These are phyloP conservation scores for Solidago caesia DNA, from an alignment of 129 eudicot species.

Conservation along the genomic window DNA sequence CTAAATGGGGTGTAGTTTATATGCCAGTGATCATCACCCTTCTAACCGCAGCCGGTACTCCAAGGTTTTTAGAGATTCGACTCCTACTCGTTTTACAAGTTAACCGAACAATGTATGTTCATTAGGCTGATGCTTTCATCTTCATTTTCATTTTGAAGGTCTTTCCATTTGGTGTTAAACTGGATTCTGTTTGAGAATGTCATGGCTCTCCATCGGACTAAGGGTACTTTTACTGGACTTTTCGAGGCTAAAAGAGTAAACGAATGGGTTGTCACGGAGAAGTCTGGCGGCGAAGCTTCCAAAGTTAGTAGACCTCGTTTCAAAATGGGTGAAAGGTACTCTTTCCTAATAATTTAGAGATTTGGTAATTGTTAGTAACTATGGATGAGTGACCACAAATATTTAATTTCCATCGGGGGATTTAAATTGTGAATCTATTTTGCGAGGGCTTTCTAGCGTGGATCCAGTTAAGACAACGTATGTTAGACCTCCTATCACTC, in stretches of 20 bases:
- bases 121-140: neutral
- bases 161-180: constrained; percentile 12
- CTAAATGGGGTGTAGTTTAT: constrained; percentile 37
- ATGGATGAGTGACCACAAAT: too few species aligned
- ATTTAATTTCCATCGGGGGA: too few species aligned
- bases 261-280: constrained; percentile 17
- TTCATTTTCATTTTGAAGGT: neutral
- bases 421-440: too few species aligned
- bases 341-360: neutral
- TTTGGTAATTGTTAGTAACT: too few species aligned
- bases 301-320: neutral
- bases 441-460: too few species aligned
- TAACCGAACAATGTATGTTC: neutral
- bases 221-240: constrained; percentile 11
- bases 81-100: too few species aligned
- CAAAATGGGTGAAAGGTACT: constrained; percentile 8
- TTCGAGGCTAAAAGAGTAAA: constrained; percentile 7
- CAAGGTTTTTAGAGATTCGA: neutral
- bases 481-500: too few species aligned
- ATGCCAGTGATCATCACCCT: constrained; percentile 34
- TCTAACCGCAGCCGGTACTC: constrained; percentile 30
- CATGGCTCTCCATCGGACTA: constrained; percentile 20
- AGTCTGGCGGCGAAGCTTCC: neutral
- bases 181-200: constrained; percentile 22
- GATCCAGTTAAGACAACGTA: too few species aligned